Evolutionary conservation across 1,284 basidiomycete genomes (phyloP).

Genomic region (Inonotus hispidus): DNA sequence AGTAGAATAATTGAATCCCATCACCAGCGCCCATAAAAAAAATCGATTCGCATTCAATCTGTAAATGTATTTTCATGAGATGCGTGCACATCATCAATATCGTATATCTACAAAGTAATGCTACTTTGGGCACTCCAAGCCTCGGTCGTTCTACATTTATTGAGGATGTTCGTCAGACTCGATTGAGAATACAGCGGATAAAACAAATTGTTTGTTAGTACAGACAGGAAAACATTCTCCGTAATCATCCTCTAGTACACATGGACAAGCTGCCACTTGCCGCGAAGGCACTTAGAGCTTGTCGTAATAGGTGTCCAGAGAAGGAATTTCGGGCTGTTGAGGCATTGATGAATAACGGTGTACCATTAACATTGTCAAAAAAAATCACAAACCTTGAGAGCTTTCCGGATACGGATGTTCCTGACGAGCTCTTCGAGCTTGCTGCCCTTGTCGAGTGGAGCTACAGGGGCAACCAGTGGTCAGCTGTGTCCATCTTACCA

Average conservation of each 20-base stretch:
- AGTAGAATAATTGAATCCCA: no score
- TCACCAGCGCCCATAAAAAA: no score
- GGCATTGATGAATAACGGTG: constrained; percentile 19
- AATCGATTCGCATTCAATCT: no score
- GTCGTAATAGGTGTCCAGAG: constrained; percentile 88
- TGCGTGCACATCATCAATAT: no score
- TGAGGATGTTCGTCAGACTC: neutral
- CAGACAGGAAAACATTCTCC: neutral
- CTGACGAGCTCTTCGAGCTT: constrained; percentile 87
- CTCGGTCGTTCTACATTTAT: no score
- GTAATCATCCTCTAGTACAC: neutral
- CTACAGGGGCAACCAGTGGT: constrained; percentile 30
- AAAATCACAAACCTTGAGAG: constrained; percentile 69
- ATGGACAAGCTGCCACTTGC: neutral
- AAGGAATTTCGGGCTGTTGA: constrained; percentile 72
- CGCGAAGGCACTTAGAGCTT: constrained; percentile 46
- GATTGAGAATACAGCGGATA: neutral
- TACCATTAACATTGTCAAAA: neutral
- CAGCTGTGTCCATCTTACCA: constrained; percentile 13
- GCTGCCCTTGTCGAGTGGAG: constrained; percentile 78
- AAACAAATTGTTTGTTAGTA: neutral
- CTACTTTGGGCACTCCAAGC: no score
- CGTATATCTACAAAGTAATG: no score
- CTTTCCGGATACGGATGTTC: constrained; percentile 86
- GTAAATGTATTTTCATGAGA: no score